Conservation (phyloP, 2,329 filamentous ascomycete species). For the Neofusicoccum sp. region DNA sequence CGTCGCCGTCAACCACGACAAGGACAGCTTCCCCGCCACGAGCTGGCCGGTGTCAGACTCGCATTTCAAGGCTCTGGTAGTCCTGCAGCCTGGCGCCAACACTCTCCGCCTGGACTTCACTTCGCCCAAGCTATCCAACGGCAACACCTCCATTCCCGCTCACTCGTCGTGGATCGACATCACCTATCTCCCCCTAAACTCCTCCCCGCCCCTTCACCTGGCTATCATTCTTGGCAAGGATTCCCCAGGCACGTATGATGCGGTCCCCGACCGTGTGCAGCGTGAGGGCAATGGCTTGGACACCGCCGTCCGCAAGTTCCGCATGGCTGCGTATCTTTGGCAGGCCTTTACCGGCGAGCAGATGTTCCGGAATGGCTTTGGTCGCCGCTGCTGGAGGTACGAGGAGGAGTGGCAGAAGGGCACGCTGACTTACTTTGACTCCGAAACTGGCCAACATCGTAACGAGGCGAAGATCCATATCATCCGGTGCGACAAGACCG, state of each 20-base stretch:
- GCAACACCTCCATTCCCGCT: slow-evolving; percentile 63
- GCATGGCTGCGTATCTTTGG: slow-evolving; percentile 95
- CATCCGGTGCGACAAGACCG: slow-evolving; percentile 77
- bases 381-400: slow-evolving; percentile 80
- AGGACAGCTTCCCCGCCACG: slow-evolving; percentile 79
- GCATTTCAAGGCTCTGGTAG: slow-evolving; percentile 86
- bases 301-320: slow-evolving; percentile 81
- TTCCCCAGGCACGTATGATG: slow-evolving; percentile 81
- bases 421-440: slow-evolving; percentile 73
- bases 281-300: slow-evolving; percentile 81
- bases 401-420: slow-evolving; percentile 94
- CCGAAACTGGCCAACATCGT: slow-evolving; percentile 69
- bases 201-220: slow-evolving; percentile 80
- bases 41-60: slow-evolving; percentile 86
- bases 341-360: slow-evolving; percentile 96
- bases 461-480: slow-evolving; percentile 90
- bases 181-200: slow-evolving; percentile 79
- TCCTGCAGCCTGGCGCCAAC: slow-evolving; percentile 90
- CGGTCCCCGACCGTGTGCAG: slow-evolving; percentile 69
- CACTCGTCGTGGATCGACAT: slow-evolving; percentile 79
- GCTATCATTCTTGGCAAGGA: slow-evolving; percentile 86
- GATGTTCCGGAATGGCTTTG: slow-evolving; percentile 87
- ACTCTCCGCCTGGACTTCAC: slow-evolving; percentile 82
- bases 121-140: slow-evolving; percentile 74
- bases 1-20: slow-evolving; percentile 74